Percentiles rank a stretch among this genome's conserved stretches.
These are phyloP conservation scores for Periconia sp. DNA, from an alignment of 2,329 filamentous ascomycete genomes.

Conservation along the genomic window DNA sequence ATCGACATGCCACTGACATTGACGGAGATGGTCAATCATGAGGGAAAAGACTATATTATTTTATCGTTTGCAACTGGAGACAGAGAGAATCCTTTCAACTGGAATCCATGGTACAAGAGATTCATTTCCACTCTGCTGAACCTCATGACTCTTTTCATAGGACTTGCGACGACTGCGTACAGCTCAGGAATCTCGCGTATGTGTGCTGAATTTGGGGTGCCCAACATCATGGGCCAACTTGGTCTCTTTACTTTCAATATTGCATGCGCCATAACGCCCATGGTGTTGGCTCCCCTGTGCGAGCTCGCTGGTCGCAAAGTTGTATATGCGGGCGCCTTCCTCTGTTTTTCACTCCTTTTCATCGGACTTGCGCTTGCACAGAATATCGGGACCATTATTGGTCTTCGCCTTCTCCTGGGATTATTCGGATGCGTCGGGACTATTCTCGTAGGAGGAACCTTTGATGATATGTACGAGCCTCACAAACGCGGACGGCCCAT, in stretches of 20 bases:
- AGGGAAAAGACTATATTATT: constrained; percentile 28
- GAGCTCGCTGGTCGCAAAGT: constrained; percentile 29
- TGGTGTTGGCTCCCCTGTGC: constrained; percentile 29
- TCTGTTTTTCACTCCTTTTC: constrained; percentile 30
- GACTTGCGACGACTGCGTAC: constrained; percentile 29
- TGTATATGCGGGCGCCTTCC: constrained; percentile 25
- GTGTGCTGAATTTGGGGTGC: constrained; percentile 28
- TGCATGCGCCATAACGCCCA: constrained; percentile 27
- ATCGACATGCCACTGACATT: constrained; percentile 30
- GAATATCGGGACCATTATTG: constrained; percentile 27
- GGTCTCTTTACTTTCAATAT: constrained; percentile 32
- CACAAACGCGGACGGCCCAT: constrained; percentile 29
- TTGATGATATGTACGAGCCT: constrained; percentile 32
- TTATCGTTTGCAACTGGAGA: constrained; percentile 28
- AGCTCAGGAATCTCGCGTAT: constrained; percentile 29
- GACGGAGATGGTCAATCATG: constrained; percentile 27
- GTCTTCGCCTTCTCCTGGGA: constrained; percentile 27
- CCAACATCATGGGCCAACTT: constrained; percentile 23
- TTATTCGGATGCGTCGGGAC: constrained; percentile 32
- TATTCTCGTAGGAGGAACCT: constrained; percentile 29
- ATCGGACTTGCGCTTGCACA: constrained; percentile 28
- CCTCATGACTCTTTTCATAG: constrained; percentile 31
- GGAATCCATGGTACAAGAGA: constrained; percentile 32
- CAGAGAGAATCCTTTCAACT: constrained; percentile 30
- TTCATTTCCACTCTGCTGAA: constrained; percentile 30